Conservation (phyloP, 495 filamentous ascomycete genomes). For the Jackrogersella minutella region DNA sequence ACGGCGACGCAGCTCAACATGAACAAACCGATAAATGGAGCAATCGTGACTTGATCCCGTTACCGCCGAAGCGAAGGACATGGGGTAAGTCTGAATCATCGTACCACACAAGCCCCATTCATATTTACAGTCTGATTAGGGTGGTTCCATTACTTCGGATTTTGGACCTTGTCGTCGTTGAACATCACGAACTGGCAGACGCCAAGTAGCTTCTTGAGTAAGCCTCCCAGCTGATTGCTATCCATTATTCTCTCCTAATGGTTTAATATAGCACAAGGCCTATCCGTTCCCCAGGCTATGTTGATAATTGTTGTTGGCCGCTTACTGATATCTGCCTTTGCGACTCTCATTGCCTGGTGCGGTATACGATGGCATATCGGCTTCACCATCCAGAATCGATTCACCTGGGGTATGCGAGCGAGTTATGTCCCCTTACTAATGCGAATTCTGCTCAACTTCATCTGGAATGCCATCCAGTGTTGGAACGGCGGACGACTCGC, state of each 20-base stretch:
- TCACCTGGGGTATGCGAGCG: conserved; percentile 44
- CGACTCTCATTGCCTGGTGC: conserved; percentile 49
- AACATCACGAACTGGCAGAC: conserved; percentile 51
- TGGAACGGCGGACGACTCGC: conserved; percentile 45
- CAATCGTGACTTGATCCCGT: conserved; percentile 48
- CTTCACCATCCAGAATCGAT: conserved; percentile 50
- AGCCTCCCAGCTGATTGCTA: conserved; percentile 10
- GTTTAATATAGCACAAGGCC: conserved; percentile 35
- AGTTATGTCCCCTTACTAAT: conserved; percentile 39
- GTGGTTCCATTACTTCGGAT: conserved; percentile 43
- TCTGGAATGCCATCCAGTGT: conserved; percentile 40
- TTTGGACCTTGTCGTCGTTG: conserved; percentile 42
- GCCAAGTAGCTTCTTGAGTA: conserved; percentile 49
- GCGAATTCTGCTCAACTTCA: conserved; percentile 41
- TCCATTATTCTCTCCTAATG: background rate
- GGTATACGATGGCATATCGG: conserved; percentile 50
- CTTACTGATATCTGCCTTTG: conserved; percentile 44
- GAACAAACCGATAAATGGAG: conserved; percentile 41
- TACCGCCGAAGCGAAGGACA: conserved; percentile 45
- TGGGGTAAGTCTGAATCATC: conserved; percentile 39
- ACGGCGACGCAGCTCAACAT: conserved; percentile 38
- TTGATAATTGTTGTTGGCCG: conserved; percentile 44
- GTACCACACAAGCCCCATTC: background rate
- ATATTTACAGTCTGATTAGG: conserved; percentile 23
- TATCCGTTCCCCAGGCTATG: conserved; percentile 51